Evolutionary conservation across 2,329 filamentous ascomycete species (phyloP).

Genomic region (Aspergillus bombycis): DNA sequence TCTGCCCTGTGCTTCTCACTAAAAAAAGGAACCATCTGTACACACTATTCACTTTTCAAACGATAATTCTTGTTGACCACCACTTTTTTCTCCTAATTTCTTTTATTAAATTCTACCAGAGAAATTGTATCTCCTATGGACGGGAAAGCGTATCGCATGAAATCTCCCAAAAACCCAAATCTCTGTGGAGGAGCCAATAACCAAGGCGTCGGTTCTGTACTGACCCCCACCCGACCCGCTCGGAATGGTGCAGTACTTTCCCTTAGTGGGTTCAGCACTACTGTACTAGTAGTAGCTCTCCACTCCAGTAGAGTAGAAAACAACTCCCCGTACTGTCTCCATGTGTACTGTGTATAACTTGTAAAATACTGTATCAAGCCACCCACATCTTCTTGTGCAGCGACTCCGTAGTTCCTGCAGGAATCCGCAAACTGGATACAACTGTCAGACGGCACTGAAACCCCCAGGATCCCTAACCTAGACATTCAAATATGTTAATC

Average conservation of each 20-base stretch:
- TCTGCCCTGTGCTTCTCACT: neutral
- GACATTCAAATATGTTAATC: neutral
- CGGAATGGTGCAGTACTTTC: constrained; percentile 6
- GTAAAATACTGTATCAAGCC: constrained; percentile 3
- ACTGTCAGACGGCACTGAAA: constrained; percentile 1
- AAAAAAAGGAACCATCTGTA: neutral
- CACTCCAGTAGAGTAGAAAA: neutral
- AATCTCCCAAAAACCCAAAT: neutral
- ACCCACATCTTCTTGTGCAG: neutral
- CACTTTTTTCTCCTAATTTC: neutral
- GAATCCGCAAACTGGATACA: neutral
- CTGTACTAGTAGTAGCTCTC: no score
- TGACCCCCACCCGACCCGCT: neutral
- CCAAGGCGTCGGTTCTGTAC: constrained; percentile 9
- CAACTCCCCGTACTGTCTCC: neutral
- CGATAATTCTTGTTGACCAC: neutral
- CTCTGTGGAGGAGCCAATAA: constrained; percentile 6
- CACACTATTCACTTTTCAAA: neutral
- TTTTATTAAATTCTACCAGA: neutral
- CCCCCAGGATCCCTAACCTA: neutral
- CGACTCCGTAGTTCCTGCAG: neutral
- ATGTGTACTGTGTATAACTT: neutral
- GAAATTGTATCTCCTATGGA: neutral
- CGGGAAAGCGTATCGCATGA: neutral
- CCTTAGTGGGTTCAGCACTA: neutral